Conservation (phyloP, 495 filamentous ascomycete species). For the Penicillium manginii region DNA sequence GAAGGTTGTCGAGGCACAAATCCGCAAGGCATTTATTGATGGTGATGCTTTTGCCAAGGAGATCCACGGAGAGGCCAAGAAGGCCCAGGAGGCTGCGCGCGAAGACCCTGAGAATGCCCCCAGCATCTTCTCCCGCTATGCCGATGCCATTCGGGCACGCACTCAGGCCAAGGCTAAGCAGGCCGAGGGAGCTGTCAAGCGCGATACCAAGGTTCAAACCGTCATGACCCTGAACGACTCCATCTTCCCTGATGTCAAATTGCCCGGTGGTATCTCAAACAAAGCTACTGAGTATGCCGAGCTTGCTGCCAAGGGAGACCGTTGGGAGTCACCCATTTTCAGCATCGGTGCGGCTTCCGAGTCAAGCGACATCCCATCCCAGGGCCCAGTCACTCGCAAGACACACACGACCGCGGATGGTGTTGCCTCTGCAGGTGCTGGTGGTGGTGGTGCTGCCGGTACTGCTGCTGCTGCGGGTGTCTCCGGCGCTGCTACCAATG, state of each 20-base stretch:
- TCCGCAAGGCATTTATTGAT: slow-evolving; percentile 74
- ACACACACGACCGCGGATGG: slow-evolving; percentile 43
- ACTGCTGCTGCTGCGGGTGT: slow-evolving; percentile 19
- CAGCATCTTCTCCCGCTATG: slow-evolving; percentile 88
- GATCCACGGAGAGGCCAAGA: slow-evolving; percentile 81
- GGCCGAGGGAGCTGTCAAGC: slow-evolving; percentile 56
- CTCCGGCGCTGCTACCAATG: slow-evolving; percentile 18
- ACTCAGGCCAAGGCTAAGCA: slow-evolving; percentile 74
- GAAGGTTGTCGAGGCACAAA: slow-evolving; percentile 86
- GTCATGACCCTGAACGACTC: slow-evolving; percentile 88
- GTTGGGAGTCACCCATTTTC: slow-evolving; percentile 96
- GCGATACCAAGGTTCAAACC: slow-evolving; percentile 73
- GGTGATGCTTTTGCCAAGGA: slow-evolving; percentile 72
- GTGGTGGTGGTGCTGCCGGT: slow-evolving; percentile 3
- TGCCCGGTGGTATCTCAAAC: slow-evolving; percentile 88
- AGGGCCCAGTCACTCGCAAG: slow-evolving; percentile 71
- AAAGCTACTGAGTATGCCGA: slow-evolving; percentile 96
- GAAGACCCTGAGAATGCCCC: slow-evolving; percentile 75
- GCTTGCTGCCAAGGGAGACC: slow-evolving; percentile 82
- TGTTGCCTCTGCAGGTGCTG: slow-evolving; percentile 14
- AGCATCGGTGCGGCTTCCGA: slow-evolving; percentile 78
- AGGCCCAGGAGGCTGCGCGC: slow-evolving; percentile 65
- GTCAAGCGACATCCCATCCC: slow-evolving; percentile 68
- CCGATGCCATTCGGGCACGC: slow-evolving; percentile 72
- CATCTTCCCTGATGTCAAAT: slow-evolving; percentile 83